Percentiles rank a stretch among this genome's conserved stretches.
These are phyloP conservation scores for Daucus carota DNA, from an alignment of 129 eudicot genomes.

Conservation along the genomic window DNA sequence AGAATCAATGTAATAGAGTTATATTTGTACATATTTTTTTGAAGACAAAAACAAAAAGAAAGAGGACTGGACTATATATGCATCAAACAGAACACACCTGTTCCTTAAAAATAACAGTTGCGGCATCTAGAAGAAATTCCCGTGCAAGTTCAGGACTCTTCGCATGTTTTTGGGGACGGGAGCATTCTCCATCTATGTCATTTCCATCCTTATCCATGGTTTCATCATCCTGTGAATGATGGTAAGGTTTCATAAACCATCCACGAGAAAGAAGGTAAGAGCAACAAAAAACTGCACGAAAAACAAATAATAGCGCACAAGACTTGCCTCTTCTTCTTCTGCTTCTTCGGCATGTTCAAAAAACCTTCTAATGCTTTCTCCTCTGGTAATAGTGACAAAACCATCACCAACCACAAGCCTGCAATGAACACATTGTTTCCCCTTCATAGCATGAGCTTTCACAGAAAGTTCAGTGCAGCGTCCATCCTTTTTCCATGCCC, in stretches of 20 bases:
- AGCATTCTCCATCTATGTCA: slow-evolving; percentile 90
- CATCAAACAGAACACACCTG: slow-evolving; percentile 45
- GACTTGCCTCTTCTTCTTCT: slow-evolving; percentile 89
- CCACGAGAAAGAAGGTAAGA: slow-evolving; percentile 11
- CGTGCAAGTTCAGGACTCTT: slow-evolving; percentile 99
- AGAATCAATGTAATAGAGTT: not conserved
- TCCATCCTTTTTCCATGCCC: slow-evolving; percentile 94
- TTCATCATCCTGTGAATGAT: slow-evolving; percentile 78
- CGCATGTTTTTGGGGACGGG: slow-evolving; percentile 98
- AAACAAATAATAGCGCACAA: not conserved
- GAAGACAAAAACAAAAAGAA: not conserved
- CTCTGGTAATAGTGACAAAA: slow-evolving; percentile 70
- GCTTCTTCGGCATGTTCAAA: slow-evolving; percentile 98
- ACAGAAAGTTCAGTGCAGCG: slow-evolving; percentile 68
- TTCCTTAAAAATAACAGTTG: slow-evolving; percentile 94
- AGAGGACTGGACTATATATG: not conserved
- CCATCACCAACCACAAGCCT: slow-evolving; percentile 94
- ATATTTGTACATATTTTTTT: not conserved
- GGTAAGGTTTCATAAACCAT: slow-evolving; percentile 1
- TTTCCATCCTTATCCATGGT: slow-evolving; percentile 95
- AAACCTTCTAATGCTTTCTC: slow-evolving; percentile 73
- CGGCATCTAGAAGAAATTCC: slow-evolving; percentile 95
- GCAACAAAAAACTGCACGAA: not conserved
- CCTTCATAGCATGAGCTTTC: slow-evolving; percentile 94
- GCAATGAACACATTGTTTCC: slow-evolving; percentile 87